Evolutionary conservation across 352 stramenopile species (phyloP), one percentile per base, ranked within the genome.

Genomic region (Phytophthora fragariaefolia): DNA sequence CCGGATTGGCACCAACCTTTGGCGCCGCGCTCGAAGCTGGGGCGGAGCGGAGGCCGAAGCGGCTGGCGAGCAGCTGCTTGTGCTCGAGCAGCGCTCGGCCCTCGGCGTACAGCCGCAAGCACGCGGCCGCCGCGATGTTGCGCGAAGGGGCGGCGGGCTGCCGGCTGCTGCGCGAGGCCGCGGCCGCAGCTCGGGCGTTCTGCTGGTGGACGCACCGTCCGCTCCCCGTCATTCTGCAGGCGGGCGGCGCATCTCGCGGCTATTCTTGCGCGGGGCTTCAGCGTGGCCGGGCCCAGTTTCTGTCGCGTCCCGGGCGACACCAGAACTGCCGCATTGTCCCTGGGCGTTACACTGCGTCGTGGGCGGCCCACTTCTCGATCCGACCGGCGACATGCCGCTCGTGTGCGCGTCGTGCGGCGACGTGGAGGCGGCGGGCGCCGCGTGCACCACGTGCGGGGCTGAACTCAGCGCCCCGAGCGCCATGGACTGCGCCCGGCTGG

Each of bases 401-500:
- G 69, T 85, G 50, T 85, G 79, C 51, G 36, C 58, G 4, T 54
- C 63, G n/a, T 87, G 76, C 48, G 50, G 54, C 56, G 42, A 80
- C 17, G 36, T 58, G 9, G 30, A 50, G 10, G 42, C 6, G 9
- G 56, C 6, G 9, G 56, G 32, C 3, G 34, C 60, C 23, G 53
- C 63, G 5, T 92, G 85, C 61, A 23, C 60, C 17, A 86, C 77
- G 18, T 92, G 85, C 59, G 52, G 42, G 7, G 59, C 56, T 26
- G 55, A 74, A 18, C 56, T 90, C 27, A 59, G 53, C 15, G 13
- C 22, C 3, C 80, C 86, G 2, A 80, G 71, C 0, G 69, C 75
- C 12, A 91, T 90, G 34, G 82, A 92, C 69, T 92, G 82, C 66
- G 83, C 86, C 12, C 77, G 83, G 20, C 64, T 85, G 6, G 83